Base-by-base conservation (phyloP, 2,329 filamentous ascomycete genomes). In the Arthroderma sp. region DNA sequence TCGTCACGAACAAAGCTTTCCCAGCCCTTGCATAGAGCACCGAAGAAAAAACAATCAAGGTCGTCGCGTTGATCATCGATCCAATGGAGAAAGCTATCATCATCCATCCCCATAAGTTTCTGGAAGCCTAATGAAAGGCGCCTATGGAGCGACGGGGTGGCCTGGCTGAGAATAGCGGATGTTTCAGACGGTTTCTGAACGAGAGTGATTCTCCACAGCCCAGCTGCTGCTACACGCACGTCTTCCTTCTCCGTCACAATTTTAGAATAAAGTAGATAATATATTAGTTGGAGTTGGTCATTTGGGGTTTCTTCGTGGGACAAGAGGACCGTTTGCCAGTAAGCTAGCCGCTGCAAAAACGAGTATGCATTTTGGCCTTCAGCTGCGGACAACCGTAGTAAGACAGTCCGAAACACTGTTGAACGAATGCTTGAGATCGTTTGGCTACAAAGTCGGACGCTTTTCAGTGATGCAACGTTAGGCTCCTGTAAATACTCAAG, bases 281-380 rank as follows among this genome's bases (percentile, higher is more conserved):
- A 96, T 43, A 97, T 81, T 35, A 96, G 78, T 61, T 86, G 86
- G 65, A 96, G 80, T 66, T 88, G 87, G 8, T 88, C 84, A n/a
- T 87, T 82, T 47, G 95, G 89, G 5, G 81, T 78, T 2, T 87
- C 86, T 15, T 93, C 82, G 2, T 85, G 83, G 1, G 84, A 85
- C 15, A 98, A 76, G 15, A 98, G 83, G 17, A 95, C 87, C 19
- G 88, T 90, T 69, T 97, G 93, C 93, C 93, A 98, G 70, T 96
- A 97, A 0, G 88, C 83, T 65, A 98, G 82, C 67, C 90, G 91
- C 59, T 88, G 81, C 70, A 98, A 81, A 58, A 94, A 89, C 0
- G 79, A 75, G 25, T 86, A 79, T 0, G 84, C 82, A 52, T 88
- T 84, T 5, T 73, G 72, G 35, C 86, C 84, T 54, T 95, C 87